Conservation (phyloP, 805 yeast genomes). For the Brettanomyces custersianus region DNA sequence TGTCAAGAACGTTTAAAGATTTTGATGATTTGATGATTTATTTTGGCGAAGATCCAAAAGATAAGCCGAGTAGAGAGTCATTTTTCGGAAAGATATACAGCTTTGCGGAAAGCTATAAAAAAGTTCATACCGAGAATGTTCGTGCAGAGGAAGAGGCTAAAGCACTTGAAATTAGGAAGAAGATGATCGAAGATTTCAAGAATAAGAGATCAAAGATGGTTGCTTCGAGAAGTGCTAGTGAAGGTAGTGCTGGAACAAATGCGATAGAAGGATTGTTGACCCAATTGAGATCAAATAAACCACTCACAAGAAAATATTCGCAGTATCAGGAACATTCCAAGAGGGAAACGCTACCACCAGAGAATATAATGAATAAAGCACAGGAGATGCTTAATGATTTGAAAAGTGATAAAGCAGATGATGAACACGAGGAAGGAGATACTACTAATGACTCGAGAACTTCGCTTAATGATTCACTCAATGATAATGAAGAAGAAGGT, state of each 20-base stretch:
- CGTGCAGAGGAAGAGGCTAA: slow-evolving; percentile 61
- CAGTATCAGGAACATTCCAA: slow-evolving; percentile 1
- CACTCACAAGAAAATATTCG: not conserved
- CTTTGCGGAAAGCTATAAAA: slow-evolving; percentile 53
- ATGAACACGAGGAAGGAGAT: not conserved
- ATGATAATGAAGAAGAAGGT: not conserved
- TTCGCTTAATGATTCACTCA: too few species aligned
- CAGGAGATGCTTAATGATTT: slow-evolving; percentile 16
- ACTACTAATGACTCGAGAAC: not conserved
- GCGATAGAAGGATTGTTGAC: slow-evolving; percentile 18
- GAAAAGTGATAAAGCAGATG: not conserved
- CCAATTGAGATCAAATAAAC: slow-evolving; percentile 12
- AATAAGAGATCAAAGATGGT: slow-evolving; percentile 9
- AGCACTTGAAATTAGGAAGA: slow-evolving; percentile 56
- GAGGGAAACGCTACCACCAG: slow-evolving; percentile 10
- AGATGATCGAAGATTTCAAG: slow-evolving; percentile 33
- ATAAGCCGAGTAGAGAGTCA: slow-evolving; percentile 43
- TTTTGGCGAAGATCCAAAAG: slow-evolving; percentile 60
- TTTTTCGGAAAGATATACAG: slow-evolving; percentile 56
- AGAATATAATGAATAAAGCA: slow-evolving; percentile 12
- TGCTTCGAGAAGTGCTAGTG: slow-evolving; percentile 2
- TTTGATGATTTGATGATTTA: slow-evolving; percentile 54
- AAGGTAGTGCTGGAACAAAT: slow-evolving; percentile 5
- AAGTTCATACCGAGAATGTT: slow-evolving; percentile 56
- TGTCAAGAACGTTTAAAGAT: slow-evolving; percentile 39